Percentiles rank a stretch among this genome's conserved stretches.
Conservation (phyloP, 2,329 filamentous ascomycete species). For the Botrytis cinerea region DNA sequence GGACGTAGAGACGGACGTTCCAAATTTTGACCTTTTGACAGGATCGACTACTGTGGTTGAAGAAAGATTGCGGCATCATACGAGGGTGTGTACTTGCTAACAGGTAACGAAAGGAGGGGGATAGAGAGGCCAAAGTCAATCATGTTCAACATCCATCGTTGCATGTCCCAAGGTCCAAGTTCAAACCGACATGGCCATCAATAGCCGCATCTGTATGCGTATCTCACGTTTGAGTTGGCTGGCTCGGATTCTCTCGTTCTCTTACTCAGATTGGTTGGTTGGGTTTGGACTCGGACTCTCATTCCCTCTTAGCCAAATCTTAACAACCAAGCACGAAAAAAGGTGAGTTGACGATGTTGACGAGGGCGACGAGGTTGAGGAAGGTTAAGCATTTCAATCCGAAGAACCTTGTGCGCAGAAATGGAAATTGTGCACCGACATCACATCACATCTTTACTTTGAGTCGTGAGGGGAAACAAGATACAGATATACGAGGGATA, state of each 20-base stretch:
- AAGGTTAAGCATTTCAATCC: background rate
- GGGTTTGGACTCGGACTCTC: background rate
- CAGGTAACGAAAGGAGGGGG: background rate
- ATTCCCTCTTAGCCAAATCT: background rate
- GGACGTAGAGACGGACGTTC: background rate
- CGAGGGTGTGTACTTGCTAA: background rate
- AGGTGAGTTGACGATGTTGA: background rate
- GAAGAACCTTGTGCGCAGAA: background rate
- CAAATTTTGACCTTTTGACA: background rate
- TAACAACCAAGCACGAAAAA: background rate
- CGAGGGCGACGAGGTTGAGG: background rate
- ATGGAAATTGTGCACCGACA: background rate
- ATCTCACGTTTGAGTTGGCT: background rate
- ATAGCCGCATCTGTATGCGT: background rate
- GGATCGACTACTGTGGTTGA: background rate
- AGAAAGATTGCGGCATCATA: background rate
- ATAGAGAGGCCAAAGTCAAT: background rate
- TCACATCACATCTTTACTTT: background rate
- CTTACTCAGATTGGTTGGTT: background rate
- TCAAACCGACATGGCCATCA: no score
- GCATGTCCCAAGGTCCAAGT: no score
- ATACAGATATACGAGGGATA: background rate
- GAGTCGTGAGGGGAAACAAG: background rate
- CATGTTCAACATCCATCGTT: background rate
- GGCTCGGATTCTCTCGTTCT: background rate